Evolutionary conservation across 306 rosid species (phyloP), one percentile per base, ranked within the genome.

Genomic region (Fragaria nilgerrensis): DNA sequence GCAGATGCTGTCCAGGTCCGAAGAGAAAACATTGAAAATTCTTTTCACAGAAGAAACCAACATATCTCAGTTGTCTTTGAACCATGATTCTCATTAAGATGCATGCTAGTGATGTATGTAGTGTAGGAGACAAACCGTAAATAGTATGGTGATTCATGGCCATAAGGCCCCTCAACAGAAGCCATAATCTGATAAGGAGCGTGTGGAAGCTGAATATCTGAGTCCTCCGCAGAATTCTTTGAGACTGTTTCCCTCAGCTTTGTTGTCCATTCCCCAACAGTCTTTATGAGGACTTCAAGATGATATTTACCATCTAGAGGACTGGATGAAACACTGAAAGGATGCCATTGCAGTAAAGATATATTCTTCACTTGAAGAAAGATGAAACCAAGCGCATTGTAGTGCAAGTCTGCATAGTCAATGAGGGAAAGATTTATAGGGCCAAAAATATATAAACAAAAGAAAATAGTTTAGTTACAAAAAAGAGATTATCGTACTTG

Each of bases 341-440:
- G 91, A 87, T 89, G 93, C 93, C 93, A 89, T 82, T 87, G 91
- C 62, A 89, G 83, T 85, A 85, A 82, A 47, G 93, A 87, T 56
- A 87, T 22, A 77, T 82, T 88, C 47, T 82, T 87, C 58, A 87
- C 78, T 84, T 84, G 91, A 80, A 89, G 72, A 72, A 89, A 87
- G 70, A 89, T 80, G 85, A 89, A 89, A 85, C 91, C 84, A 25
- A 87, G 79, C 2, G 93, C 93, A 84, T 85, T 89, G 87, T 87
- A 89, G 71, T 77, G 81, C 75, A 89, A 77, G 82, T 56, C 93
- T 89, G 67, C 84, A 87, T 72, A 73, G 62, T 81, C 22, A 61
- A 75, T 48, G 52, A 69, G 76, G 19, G 52, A 53, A 52, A 58
- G 9, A 25, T 27, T 29, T 29, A 25, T 7, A 72, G 22, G 15